These are phyloP conservation scores for Fusarium abutilonis DNA, from an alignment of 2,329 filamentous ascomycete species.

Conservation along the genomic window DNA sequence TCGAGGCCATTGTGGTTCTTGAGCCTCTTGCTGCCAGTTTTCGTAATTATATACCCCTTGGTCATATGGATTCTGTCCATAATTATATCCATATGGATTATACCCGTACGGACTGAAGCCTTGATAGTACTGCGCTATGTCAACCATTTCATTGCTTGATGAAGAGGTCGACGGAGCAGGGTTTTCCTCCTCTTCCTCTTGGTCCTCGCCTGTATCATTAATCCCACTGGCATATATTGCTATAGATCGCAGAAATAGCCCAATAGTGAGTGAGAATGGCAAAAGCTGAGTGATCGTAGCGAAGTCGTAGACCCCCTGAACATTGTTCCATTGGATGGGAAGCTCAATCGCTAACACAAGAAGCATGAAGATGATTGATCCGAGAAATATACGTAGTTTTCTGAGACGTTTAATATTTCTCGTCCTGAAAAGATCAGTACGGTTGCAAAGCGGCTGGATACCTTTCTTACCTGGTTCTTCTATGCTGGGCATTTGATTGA, in stretches of 20 bases:
- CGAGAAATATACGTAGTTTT: slow-evolving; percentile 24
- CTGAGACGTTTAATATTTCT: slow-evolving; percentile 40
- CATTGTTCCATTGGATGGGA: slow-evolving; percentile 48
- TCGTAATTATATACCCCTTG: not conserved
- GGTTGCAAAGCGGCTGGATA: not conserved
- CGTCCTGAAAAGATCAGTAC: slow-evolving; percentile 20
- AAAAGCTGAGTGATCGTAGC: slow-evolving; percentile 47
- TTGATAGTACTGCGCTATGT: slow-evolving; percentile 2
- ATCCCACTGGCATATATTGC: slow-evolving; percentile 33
- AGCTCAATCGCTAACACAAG: slow-evolving; percentile 49
- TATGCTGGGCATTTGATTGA: slow-evolving; percentile 29
- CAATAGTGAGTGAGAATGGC: slow-evolving; percentile 48
- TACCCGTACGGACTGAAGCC: not conserved
- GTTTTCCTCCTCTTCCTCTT: not conserved
- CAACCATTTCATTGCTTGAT: not conserved
- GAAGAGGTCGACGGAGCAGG: not conserved
- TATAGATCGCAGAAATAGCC: slow-evolving; percentile 43
- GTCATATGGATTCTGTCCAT: slow-evolving; percentile 2
- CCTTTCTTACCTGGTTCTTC: slow-evolving; percentile 35
- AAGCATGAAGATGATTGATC: slow-evolving; percentile 44
- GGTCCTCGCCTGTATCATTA: not conserved
- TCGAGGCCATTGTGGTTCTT: slow-evolving; percentile 21
- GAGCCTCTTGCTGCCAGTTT: not conserved
- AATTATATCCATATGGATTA: slow-evolving; percentile 1
- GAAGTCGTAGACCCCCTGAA: slow-evolving; percentile 41